Conservation (phyloP, 1,284 basidiomycete species). For the Austropuccinia psidii region DNA sequence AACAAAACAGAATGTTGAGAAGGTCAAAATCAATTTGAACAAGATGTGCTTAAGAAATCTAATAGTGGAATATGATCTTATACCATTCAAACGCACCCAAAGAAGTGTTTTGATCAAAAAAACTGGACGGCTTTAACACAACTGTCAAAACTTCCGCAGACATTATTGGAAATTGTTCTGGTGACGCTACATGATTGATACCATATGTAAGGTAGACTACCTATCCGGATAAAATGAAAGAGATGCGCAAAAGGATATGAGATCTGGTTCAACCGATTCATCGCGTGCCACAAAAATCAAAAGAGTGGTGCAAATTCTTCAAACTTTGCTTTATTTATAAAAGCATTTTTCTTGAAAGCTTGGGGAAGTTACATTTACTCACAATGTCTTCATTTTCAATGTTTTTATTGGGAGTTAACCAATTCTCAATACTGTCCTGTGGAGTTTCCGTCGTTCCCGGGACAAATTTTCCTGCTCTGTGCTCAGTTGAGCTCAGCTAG, state of each 20-base stretch:
- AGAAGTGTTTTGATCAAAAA: conserved; percentile 21
- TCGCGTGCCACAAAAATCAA: not conserved
- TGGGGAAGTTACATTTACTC: not conserved
- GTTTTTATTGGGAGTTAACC: not conserved
- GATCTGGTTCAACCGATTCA: not conserved
- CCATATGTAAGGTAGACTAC: conserved; percentile 25
- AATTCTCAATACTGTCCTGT: conserved; percentile 24
- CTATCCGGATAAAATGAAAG: not conserved
- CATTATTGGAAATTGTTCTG: conserved; percentile 34
- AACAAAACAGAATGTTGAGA: no score
- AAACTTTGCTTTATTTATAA: not conserved
- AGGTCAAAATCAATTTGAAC: no score
- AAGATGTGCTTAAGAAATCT: no score
- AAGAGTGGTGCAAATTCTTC: not conserved
- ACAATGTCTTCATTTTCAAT: conserved; percentile 37
- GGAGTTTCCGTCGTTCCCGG: conserved; percentile 7
- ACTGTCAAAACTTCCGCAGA: conserved; percentile 17
- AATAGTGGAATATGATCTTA: no score
- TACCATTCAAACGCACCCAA: conserved; percentile 15
- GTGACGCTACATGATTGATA: conserved; percentile 21
- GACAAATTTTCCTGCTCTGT: conserved; percentile 25
- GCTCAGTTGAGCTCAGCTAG: not conserved
- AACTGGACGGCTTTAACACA: conserved; percentile 11
- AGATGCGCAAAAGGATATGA: no score
- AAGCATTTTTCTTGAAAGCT: not conserved